Percentiles rank a stretch among this genome's conserved stretches.
Conservation (phyloP, 176 grass and related monocot genomes). For the Oryza rufipogon region DNA sequence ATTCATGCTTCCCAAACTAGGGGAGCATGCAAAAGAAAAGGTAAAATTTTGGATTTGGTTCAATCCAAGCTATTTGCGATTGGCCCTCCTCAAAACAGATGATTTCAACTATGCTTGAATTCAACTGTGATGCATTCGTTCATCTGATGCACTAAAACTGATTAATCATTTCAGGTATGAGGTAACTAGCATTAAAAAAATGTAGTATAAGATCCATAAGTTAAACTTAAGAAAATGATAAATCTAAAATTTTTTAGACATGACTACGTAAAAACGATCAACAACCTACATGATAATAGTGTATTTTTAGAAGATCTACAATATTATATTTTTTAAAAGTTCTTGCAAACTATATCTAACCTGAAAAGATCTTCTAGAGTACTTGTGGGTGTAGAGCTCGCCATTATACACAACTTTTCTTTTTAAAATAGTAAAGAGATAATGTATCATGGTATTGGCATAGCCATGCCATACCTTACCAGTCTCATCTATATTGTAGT, state of each 20-base stretch:
- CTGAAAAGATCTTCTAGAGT: not conserved
- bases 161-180: too few relatives aligned
- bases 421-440: not conserved
- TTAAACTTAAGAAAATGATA: too few relatives aligned
- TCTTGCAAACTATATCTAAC: too few relatives aligned
- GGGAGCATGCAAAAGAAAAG: not conserved
- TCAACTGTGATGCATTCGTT: not conserved
- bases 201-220: too few relatives aligned
- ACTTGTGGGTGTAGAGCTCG: not conserved
- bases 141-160: not conserved
- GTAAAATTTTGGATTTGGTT: not conserved
- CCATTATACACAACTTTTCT: too few relatives aligned
- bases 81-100: not conserved
- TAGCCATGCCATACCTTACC: not conserved
- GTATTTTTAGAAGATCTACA: too few relatives aligned
- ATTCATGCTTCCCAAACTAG: not conserved
- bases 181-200: too few relatives aligned
- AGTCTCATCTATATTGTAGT: not conserved
- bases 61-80: not conserved
- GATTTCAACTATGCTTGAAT: conserved; percentile 21
- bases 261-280: too few relatives aligned
- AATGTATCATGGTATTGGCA: not conserved
- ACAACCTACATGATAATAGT: too few relatives aligned
- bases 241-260: too few relatives aligned
- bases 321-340: too few relatives aligned